Conservation (phyloP, 2,329 filamentous ascomycete genomes). For the Verticillium dahliae region DNA sequence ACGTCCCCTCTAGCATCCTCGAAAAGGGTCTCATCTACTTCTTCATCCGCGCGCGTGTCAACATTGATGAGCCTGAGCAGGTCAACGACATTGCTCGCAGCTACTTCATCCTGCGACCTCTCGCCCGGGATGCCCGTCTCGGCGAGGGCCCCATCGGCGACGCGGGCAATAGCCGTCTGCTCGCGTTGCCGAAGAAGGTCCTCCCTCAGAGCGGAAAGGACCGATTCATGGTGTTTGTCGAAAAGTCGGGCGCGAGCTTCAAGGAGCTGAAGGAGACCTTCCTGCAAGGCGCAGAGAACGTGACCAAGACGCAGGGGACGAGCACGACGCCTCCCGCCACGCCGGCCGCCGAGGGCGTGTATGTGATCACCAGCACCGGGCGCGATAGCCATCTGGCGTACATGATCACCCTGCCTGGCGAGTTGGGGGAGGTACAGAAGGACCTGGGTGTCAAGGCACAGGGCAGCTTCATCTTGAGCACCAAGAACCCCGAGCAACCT, state of each 20-base stretch:
- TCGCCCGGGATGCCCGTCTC: constrained; percentile 63
- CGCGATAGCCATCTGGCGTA: constrained; percentile 74
- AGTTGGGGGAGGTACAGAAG: constrained; percentile 65
- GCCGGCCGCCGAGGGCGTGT: constrained; percentile 79
- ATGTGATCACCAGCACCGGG: constrained; percentile 68
- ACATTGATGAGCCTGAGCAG: constrained; percentile 60
- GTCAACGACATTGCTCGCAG: constrained; percentile 70
- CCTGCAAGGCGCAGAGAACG: constrained; percentile 59
- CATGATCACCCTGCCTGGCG: constrained; percentile 65
- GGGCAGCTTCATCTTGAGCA: constrained; percentile 72
- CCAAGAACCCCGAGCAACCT: constrained; percentile 70
- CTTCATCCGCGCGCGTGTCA: constrained; percentile 75
- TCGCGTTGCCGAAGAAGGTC: constrained; percentile 79
- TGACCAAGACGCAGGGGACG: constrained; percentile 68
- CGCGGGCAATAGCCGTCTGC: constrained; percentile 58
- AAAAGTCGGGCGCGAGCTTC: constrained; percentile 62
- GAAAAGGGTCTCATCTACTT: constrained; percentile 92
- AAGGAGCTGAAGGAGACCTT: constrained; percentile 68
- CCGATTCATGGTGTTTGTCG: constrained; percentile 75
- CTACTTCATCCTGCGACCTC: constrained; percentile 72
- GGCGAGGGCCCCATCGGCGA: constrained; percentile 41
- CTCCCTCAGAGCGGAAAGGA: constrained; percentile 64
- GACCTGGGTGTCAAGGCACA: constrained; percentile 65
- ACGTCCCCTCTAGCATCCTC: constrained; percentile 45
- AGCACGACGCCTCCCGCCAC: constrained; percentile 63